A percentile compares a stretch with the other conserved stretches of the same genome.
Evolutionary conservation across 2,329 filamentous ascomycete species (phyloP).

Genomic region (Salinomyces thailandicus): DNA sequence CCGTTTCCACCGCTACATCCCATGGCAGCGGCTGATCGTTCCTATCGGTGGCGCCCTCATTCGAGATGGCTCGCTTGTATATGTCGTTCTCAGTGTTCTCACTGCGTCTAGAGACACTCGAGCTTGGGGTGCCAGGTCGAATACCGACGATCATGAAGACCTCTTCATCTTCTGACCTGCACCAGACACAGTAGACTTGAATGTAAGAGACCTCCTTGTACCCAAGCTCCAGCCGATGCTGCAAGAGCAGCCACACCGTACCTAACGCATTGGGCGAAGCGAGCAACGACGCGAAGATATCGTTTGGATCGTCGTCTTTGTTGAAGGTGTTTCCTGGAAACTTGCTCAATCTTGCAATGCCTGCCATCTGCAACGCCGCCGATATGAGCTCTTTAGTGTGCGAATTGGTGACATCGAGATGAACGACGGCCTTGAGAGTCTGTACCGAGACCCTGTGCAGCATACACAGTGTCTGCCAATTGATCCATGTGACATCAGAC

Average conservation of each 20-base stretch:
- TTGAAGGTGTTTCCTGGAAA: background rate
- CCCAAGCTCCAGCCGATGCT: constrained; percentile 11
- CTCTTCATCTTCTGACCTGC: background rate
- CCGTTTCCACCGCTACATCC: background rate
- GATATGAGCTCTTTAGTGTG: background rate
- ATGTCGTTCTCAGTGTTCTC: too few relatives aligned
- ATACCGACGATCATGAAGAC: background rate
- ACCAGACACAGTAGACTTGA: background rate
- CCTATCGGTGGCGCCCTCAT: too few relatives aligned
- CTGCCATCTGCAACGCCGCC: background rate
- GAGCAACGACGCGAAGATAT: constrained; percentile 1
- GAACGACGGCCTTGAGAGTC: background rate
- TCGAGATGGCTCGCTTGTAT: too few relatives aligned
- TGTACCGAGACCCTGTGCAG: too few relatives aligned
- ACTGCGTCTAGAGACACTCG: too few relatives aligned
- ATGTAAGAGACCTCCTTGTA: constrained; percentile 4
- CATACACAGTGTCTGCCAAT: too few relatives aligned
- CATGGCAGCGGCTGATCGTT: background rate
- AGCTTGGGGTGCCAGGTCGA: too few relatives aligned
- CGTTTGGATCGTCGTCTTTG: background rate
- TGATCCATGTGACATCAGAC: constrained; percentile 10
- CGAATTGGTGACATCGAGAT: constrained; percentile 1
- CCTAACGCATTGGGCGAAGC: constrained; percentile 6
- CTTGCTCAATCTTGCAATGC: too few relatives aligned
- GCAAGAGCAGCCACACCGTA: constrained; percentile 6